These are phyloP conservation scores for Datisca glomerata DNA, from an alignment of 306 rosid species.

Conservation along the genomic window DNA sequence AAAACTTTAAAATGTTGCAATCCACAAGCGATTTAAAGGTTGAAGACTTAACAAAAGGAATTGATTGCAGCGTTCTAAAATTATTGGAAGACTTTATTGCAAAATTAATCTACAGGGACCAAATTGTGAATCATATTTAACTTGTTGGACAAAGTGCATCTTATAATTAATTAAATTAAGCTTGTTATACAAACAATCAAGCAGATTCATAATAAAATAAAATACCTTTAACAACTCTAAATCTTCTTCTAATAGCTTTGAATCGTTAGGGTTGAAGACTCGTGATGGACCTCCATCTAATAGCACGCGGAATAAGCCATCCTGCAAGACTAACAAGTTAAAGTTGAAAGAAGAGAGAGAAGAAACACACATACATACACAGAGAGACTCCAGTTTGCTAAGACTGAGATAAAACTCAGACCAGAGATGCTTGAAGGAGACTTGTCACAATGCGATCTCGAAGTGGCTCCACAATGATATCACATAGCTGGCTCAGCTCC, in stretches of 20 bases:
- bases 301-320: constrained; percentile 85
- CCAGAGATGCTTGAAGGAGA: constrained; percentile 98
- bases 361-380: neutral
- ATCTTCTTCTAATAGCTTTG: constrained; percentile 86
- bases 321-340: constrained; percentile 28
- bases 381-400: constrained; percentile 5
- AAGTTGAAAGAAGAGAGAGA: neutral
- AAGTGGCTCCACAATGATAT: constrained; percentile 85
- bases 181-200: neutral
- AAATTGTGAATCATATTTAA: no score
- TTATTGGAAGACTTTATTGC: no score
- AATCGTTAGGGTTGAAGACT: constrained; percentile 51
- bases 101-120: no score
- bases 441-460: constrained; percentile 94
- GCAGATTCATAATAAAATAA: constrained; percentile 1
- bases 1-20: no score
- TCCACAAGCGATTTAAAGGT: no score
- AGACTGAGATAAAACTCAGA: constrained; percentile 19
- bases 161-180: neutral
- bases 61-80: no score
- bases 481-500: constrained; percentile 88
- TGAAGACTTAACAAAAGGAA: no score
- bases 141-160: no score
- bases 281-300: constrained; percentile 88
- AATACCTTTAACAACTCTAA: constrained; percentile 82